Conservation (phyloP, 768 basidiomycete species). For the Cubamyces sp. region DNA sequence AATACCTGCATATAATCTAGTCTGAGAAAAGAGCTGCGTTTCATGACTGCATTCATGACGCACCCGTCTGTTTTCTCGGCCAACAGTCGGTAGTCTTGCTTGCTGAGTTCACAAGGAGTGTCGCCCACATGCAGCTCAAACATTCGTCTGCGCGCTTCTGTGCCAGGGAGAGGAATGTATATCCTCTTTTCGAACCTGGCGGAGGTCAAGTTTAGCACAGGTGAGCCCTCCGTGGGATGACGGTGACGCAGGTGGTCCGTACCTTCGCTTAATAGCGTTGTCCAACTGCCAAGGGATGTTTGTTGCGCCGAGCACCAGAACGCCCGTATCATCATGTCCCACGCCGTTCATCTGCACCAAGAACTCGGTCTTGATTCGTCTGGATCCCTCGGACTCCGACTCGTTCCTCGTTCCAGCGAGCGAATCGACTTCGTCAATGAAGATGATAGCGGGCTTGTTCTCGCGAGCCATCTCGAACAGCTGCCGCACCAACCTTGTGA, state of each 20-base stretch:
- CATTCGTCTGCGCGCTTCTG: conserved; percentile 91
- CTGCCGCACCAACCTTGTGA: conserved; percentile 84
- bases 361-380: conserved; percentile 97
- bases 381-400: conserved; percentile 96
- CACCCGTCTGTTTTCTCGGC: conserved; percentile 89
- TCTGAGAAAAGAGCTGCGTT: not conserved
- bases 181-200: conserved; percentile 94
- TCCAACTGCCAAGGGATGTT: conserved; percentile 99
- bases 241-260: not conserved
- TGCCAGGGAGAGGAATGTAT: conserved; percentile 95
- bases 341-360: conserved; percentile 99
- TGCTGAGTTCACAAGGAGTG: conserved; percentile 83
- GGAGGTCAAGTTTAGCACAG: not conserved
- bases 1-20: conserved; percentile 53
- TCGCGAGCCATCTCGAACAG: conserved; percentile 96
- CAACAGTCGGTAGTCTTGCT: conserved; percentile 77
- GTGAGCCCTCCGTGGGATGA: not conserved
- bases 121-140: conserved; percentile 95
- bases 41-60: conserved; percentile 20
- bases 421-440: conserved; percentile 98
- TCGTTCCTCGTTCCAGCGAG: conserved; percentile 93
- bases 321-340: conserved; percentile 95
- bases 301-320: conserved; percentile 94
- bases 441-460: conserved; percentile 96
- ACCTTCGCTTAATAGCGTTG: conserved; percentile 96